Evolutionary conservation across 495 filamentous ascomycete genomes (phyloP).

Genomic region (Annulohypoxylon moriforme): DNA sequence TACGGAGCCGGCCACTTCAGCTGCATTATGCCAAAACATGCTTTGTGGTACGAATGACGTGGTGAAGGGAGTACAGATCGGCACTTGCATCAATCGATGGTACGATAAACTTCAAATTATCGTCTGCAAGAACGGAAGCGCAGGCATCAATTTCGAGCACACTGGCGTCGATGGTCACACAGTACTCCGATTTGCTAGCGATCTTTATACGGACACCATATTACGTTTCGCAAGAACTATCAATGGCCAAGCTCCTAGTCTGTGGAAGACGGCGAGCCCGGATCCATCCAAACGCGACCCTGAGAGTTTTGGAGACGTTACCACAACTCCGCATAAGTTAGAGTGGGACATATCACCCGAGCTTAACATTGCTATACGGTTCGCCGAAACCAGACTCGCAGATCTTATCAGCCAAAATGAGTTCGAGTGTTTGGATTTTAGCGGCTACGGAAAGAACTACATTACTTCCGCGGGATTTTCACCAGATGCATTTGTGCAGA

Average conservation of each 20-base stretch:
- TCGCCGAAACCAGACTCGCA: conserved; percentile 93
- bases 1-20: conserved; percentile 80
- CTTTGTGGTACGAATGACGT: conserved; percentile 94
- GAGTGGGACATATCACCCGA: conserved; percentile 99
- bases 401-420: conserved; percentile 98
- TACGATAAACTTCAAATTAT: conserved; percentile 99
- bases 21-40: conserved; percentile 95
- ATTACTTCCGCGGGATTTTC: conserved; percentile 98
- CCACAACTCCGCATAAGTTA: conserved; percentile 92
- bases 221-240: conserved; percentile 95
- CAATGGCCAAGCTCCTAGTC: conserved; percentile 89
- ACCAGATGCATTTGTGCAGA: conserved; percentile 97
- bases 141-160: conserved; percentile 99
- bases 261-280: conserved; percentile 91
- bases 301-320: conserved; percentile 92
- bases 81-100: conserved; percentile 98
- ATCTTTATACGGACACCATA: conserved; percentile 98
- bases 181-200: conserved; percentile 93
- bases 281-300: conserved; percentile 96
- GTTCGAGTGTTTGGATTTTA: conserved; percentile 91
- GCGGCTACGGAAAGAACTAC: conserved; percentile 92
- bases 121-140: conserved; percentile 97
- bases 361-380: conserved; percentile 88
- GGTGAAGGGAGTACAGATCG: conserved; percentile 92
- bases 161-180: conserved; percentile 98